Conservation (phyloP, 768 basidiomycete species). For the Scleroderma bovista region DNA sequence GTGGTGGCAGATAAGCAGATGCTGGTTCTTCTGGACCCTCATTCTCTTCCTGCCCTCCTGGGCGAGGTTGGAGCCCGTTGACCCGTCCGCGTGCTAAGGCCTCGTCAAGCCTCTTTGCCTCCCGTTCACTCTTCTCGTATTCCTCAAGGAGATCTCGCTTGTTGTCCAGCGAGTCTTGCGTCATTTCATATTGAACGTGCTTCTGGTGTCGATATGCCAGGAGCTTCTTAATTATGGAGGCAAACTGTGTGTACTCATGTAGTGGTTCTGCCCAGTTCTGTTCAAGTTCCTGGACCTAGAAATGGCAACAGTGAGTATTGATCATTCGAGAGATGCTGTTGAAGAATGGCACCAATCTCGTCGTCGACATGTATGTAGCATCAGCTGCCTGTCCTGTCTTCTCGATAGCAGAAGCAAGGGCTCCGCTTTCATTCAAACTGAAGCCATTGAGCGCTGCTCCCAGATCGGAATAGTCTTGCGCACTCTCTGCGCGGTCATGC, state of each 20-base stretch:
- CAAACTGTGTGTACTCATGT: conserved; percentile 94
- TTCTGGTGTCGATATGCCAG: conserved; percentile 96
- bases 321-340: conserved; percentile 1
- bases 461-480: conserved; percentile 85
- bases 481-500: conserved; percentile 46
- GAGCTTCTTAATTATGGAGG: conserved; percentile 88
- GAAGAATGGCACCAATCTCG: conserved; percentile 60
- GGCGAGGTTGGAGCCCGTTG: conserved; percentile 20
- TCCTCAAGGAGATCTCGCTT: conserved; percentile 85
- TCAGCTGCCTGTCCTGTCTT: conserved; percentile 97
- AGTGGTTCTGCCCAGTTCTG: conserved; percentile 94
- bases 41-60: conserved; percentile 29
- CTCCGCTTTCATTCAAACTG: conserved; percentile 77
- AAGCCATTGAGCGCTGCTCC: conserved; percentile 92
- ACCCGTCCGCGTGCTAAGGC: conserved; percentile 64
- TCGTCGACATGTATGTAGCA: conserved; percentile 88
- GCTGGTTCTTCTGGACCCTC: conserved; percentile 37
- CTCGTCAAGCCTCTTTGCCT: conserved; percentile 83
- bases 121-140: conserved; percentile 87
- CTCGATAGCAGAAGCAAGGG: conserved; percentile 81
- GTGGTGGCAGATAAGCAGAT: conserved; percentile 61
- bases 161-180: conserved; percentile 80
- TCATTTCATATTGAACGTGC: conserved; percentile 96
- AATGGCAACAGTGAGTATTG: conserved; percentile 7
- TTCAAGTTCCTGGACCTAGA: conserved; percentile 87